Evolutionary conservation across 2,329 filamentous ascomycete species (phyloP), one percentile per base, ranked within the genome.

Genomic region (Penicillium rolfsii): DNA sequence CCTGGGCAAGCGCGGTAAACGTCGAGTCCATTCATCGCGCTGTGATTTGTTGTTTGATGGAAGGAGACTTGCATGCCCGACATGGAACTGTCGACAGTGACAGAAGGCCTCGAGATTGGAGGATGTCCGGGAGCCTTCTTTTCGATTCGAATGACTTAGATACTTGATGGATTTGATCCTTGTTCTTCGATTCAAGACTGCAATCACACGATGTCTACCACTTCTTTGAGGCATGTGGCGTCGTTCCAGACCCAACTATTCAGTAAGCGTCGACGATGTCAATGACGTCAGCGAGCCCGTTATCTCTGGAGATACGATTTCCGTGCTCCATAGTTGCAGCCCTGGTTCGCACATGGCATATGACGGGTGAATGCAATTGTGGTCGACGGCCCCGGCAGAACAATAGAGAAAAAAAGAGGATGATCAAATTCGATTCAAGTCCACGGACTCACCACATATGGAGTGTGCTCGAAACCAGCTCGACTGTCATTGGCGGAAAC

Each of bases 281-380:
- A 14, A 53, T 53, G 50, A 53, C 50, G 50, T 53, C 50, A 53
- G 50, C 50, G 50, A 36, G 41, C 22, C 50, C 2, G 7, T n/a
- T 14, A 12, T 19, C 7, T 30, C 4, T 26, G 33, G 22, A 16
- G n/a, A 22, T 35, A 33, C n/a, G 35, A 24, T 22, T 16, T 38
- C 14, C 26, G 28, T 19, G 19, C 19, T 22, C 19, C 19, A 22
- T 22, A 22, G 19, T 22, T 22, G 19, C 19, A 22, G 19, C 35
- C 30, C 35, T 9, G 49, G 28, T 12, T 52, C 43, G 16, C 43
- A 46, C 43, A 46, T 46, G 43, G 43, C 43, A 28, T 16, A 28
- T 46, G 43, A 46, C 19, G 19, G 19, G 19, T 46, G 14, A 28
- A 46, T 30, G 26, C 38, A 33, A 12, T 36, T 36, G 49, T 24